Conservation (phyloP, 2,329 filamentous ascomycete genomes). For the Trichothecium roseum region DNA sequence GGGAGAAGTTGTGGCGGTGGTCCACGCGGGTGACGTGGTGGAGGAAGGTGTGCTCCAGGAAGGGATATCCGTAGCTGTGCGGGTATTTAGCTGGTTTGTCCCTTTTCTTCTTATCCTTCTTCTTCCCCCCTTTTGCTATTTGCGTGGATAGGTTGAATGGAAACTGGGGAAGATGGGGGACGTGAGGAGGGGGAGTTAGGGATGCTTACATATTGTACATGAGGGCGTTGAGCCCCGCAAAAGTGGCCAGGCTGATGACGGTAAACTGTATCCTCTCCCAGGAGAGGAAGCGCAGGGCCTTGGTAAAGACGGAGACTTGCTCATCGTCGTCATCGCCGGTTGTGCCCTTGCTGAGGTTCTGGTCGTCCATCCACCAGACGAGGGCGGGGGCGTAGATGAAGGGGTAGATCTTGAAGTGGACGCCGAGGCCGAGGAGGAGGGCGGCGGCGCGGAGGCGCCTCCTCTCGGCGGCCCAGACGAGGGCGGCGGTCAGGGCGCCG, state of each 20-base stretch:
- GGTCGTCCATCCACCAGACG: conserved; percentile 66
- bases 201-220: conserved; percentile 68
- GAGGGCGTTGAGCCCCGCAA: conserved; percentile 58
- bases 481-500: conserved; percentile 69
- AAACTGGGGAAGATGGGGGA: too few species aligned
- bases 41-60: conserved; percentile 81
- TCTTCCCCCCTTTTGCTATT: too few species aligned
- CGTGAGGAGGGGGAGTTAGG: neutral
- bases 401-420: conserved; percentile 98
- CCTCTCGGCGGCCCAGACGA: conserved; percentile 72
- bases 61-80: conserved; percentile 63
- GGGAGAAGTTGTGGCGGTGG: conserved; percentile 96
- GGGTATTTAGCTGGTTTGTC: too few species aligned
- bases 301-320: conserved; percentile 6
- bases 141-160: too few species aligned
- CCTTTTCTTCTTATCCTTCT: too few species aligned
- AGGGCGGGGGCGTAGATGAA: conserved; percentile 86
- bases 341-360: conserved; percentile 22
- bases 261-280: conserved; percentile 46
- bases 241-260: conserved; percentile 59
- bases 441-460: conserved; percentile 57
- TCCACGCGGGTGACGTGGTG: conserved; percentile 91
- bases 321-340: conserved; percentile 6
- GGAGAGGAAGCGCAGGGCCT: conserved; percentile 35
- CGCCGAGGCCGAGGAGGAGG: conserved; percentile 65